Conservation (phyloP, 2,329 filamentous ascomycete species). For the Ceratocystis eucalypticola region DNA sequence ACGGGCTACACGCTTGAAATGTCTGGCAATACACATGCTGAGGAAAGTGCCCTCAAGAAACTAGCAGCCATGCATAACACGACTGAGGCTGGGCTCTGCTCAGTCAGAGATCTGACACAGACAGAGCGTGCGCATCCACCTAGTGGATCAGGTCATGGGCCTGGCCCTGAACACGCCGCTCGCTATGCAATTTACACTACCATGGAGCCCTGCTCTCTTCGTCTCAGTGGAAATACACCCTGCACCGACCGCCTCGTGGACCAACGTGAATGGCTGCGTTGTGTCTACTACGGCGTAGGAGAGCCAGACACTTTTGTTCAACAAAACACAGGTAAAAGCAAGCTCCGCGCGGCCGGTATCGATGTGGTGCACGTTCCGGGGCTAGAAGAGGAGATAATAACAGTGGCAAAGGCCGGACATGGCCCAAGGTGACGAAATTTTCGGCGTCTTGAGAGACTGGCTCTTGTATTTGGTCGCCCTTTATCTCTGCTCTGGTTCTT, state of each 20-base stretch:
- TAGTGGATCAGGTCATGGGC: too few species aligned
- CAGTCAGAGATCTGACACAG: slow-evolving; percentile 28
- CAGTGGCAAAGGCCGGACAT: slow-evolving; percentile 75
- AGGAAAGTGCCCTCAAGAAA: slow-evolving; percentile 83
- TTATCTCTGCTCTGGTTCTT: too few species aligned
- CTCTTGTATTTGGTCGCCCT: too few species aligned
- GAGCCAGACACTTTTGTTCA: slow-evolving; percentile 87
- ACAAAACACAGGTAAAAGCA: slow-evolving; percentile 59
- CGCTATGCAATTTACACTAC: slow-evolving; percentile 62
- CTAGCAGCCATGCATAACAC: slow-evolving; percentile 33
- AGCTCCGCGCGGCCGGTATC: slow-evolving; percentile 59
- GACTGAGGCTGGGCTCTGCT: slow-evolving; percentile 32
- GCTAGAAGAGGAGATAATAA: slow-evolving; percentile 66
- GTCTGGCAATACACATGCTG: slow-evolving; percentile 86
- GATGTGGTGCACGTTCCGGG: slow-evolving; percentile 59
- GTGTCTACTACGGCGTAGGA: slow-evolving; percentile 74
- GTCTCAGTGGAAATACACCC: slow-evolving; percentile 59
- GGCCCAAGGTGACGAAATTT: not conserved
- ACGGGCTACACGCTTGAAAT: slow-evolving; percentile 87
- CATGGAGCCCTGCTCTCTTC: slow-evolving; percentile 69
- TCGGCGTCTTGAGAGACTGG: not conserved
- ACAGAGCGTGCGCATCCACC: slow-evolving; percentile 21
- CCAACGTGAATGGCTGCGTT: slow-evolving; percentile 48
- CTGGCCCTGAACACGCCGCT: too few species aligned
- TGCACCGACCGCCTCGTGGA: slow-evolving; percentile 69